Base-by-base conservation (phyloP, 768 basidiomycete genomes). In the Mycena filopes region DNA sequence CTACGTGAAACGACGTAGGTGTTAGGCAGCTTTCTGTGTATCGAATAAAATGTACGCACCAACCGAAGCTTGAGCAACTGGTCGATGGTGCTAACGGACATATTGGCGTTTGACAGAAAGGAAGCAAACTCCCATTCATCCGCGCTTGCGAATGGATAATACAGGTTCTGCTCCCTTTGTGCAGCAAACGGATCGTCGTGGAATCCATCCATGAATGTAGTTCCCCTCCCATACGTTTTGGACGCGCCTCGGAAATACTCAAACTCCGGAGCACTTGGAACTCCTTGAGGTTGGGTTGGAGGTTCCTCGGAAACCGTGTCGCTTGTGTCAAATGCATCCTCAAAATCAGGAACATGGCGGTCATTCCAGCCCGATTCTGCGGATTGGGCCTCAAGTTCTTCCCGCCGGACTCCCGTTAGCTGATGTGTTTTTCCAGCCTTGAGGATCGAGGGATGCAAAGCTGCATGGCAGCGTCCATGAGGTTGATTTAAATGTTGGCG, bases 51-150 rank as follows among this genome's bases (percentile, higher is more conserved):
- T 3, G 13, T 5, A 23, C 57, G 2, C 42, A 60, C 58, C 21
- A 50, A 16, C 2, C 29, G 18, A 1, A 50, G 48, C 20, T 45
- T 28, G 11, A 49, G 23, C 8, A 60, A 16, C 13, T 49, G 38
- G 18, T 60, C 40, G 12, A 20, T 60, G 1, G 13, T 10, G 0
- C 36, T 40, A 0, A 41, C 18, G 3, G 57, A 13, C 25, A 59
- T 1, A 18, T 28, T 26, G 23, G 23, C 25, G 1, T 15, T 5
- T 4, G 18, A 38, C 6, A 59, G 20, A 10, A 47, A 59, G 0
- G 46, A 48, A 2, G 47, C 57, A 7, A 38, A n/a, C 47, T 59
- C 46, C 57, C 57, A 59, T 41, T 59, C 57, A 3, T 48, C 36
- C 2, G 4, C 18, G 11, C 31, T 21, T 2, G 56, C 56, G 40